These are phyloP conservation scores for Botrytis fragariae DNA, from an alignment of 2,329 filamentous ascomycete species.

Conservation along the genomic window DNA sequence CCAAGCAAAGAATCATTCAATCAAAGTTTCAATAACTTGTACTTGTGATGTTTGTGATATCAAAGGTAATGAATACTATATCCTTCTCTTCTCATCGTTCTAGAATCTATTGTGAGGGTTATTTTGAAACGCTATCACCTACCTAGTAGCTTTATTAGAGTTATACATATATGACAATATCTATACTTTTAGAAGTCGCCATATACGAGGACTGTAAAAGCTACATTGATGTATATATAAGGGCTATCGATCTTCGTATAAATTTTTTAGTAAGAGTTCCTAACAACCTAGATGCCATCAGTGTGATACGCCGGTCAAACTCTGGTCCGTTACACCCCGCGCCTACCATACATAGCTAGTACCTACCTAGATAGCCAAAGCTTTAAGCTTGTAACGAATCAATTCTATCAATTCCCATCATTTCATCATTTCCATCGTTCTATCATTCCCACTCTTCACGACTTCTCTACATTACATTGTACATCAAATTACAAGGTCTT, in stretches of 20 bases:
- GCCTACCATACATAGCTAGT: neutral
- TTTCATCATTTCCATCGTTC: neutral
- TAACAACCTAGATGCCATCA: neutral
- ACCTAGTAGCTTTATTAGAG: no score
- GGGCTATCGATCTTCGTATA: no score
- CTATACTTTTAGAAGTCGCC: neutral
- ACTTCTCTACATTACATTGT: neutral
- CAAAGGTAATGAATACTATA: neutral
- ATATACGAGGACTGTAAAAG: neutral
- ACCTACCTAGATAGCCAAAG: neutral
- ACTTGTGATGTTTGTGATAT: neutral
- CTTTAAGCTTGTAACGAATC: conserved; percentile 1
- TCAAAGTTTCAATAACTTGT: neutral
- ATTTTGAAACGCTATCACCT: neutral
- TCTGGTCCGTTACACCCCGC: conserved; percentile 3
- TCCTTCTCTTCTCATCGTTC: neutral
- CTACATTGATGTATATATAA: neutral
- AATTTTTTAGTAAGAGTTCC: no score
- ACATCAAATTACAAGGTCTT: neutral
- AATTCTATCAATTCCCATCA: neutral
- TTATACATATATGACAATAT: neutral
- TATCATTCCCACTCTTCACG: neutral
- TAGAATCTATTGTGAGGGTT: neutral
- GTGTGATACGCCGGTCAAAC: neutral
- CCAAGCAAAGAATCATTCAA: neutral